Conservation (phyloP, 208 protist genomes). For the Acanthamoeba lenticulata region DNA sequence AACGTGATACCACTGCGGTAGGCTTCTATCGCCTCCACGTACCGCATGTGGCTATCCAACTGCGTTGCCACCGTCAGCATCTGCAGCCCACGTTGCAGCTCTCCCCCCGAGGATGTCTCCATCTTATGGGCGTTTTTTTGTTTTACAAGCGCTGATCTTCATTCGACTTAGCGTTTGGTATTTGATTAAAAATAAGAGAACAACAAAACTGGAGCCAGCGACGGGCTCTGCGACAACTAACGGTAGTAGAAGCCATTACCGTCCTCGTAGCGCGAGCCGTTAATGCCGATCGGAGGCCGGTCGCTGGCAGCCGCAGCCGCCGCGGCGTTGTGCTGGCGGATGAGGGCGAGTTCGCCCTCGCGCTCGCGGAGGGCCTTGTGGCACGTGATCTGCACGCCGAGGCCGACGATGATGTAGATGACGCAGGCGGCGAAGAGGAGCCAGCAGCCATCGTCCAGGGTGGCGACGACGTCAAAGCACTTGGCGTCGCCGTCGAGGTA, state of each 20-base stretch:
- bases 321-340: too few relatives aligned
- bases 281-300: background rate
- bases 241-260: background rate
- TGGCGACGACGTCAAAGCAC: conserved; percentile 81
- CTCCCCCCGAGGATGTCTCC: background rate
- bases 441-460: conserved; percentile 72
- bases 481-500: conserved; percentile 53
- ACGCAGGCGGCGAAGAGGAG: conserved; percentile 71
- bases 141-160: background rate
- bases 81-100: background rate
- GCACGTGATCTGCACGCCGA: conserved; percentile 48
- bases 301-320: too few relatives aligned
- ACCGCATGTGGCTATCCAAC: background rate
- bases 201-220: too few relatives aligned
- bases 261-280: background rate
- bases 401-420: conserved; percentile 68
- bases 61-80: background rate
- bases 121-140: background rate
- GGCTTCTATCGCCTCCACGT: background rate
- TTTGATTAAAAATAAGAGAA: too few relatives aligned
- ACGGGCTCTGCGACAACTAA: too few relatives aligned
- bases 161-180: background rate
- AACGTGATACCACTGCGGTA: background rate
- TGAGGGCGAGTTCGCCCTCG: background rate
- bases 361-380: background rate